Evolutionary conservation across 73 alveolate genomes (phyloP).

Genomic region (Breviolum minutum): DNA sequence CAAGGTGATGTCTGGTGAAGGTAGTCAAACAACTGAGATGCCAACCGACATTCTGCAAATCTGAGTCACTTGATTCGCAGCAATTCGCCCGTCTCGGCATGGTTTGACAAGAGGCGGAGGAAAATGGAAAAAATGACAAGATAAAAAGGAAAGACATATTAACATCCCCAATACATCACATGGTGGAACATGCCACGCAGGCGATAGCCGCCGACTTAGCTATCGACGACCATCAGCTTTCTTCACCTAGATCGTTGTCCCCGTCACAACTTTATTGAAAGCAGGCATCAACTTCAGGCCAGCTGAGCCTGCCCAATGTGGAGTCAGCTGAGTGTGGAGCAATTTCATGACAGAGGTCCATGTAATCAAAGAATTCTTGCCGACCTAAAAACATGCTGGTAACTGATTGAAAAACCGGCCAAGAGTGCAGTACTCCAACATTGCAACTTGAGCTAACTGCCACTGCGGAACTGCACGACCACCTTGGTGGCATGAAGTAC

Average conservation of each 20-base stretch:
- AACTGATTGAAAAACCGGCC: not conserved
- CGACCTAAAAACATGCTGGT: conserved; percentile 13
- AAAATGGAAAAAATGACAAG: no score
- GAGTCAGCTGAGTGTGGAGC: not conserved
- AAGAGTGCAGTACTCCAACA: not conserved
- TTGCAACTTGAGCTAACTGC: not conserved
- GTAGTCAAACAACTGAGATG: not conserved
- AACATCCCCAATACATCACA: no score
- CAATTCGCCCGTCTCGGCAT: conserved; percentile 17
- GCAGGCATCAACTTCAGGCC: not conserved
- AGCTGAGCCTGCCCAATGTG: not conserved
- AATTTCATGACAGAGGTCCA: conserved; percentile 71
- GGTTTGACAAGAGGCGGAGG: no score
- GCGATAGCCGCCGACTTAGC: not conserved
- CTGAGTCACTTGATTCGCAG: conserved; percentile 17
- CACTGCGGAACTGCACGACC: conserved; percentile 84
- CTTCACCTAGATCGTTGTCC: not conserved
- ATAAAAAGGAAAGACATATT: no score
- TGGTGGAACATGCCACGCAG: no score
- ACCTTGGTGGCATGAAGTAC: not conserved
- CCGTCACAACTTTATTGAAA: not conserved
- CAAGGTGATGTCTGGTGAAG: no score
- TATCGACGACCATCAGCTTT: not conserved
- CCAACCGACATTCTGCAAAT: conserved; percentile 15
- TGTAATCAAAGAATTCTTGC: conserved; percentile 70